These are phyloP conservation scores for Backusella liffmaniae DNA, from an alignment of 192 early-diverging fungal species.

Conservation along the genomic window DNA sequence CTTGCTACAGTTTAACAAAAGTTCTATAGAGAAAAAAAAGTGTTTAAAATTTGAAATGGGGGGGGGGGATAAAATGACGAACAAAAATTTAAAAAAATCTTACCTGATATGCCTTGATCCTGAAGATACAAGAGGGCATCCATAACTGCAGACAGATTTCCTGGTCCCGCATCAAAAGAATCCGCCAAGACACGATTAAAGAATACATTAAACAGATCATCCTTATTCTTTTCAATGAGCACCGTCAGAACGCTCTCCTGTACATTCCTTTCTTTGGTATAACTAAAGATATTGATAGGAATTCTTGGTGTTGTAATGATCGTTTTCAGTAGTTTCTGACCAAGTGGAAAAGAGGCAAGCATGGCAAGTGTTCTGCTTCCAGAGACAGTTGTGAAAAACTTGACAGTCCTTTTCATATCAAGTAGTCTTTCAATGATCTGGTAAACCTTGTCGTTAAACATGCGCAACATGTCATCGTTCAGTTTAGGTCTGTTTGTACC, in stretches of 20 bases:
- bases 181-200: neutral
- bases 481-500: neutral
- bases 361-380: constrained; percentile 8
- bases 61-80: neutral
- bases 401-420: neutral
- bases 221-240: neutral
- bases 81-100: neutral
- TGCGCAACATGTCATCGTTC: neutral
- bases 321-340: neutral
- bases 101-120: constrained; percentile 2
- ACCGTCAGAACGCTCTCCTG: constrained; percentile 3
- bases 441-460: neutral
- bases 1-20: neutral
- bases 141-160: neutral
- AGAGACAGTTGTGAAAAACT: neutral
- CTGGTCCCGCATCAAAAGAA: neutral
- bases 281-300: constrained; percentile 13
- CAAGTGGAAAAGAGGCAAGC: neutral
- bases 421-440: neutral
- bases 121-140: neutral
- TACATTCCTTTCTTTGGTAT: neutral
- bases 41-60: neutral
- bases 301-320: neutral
- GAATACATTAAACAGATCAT: neutral
- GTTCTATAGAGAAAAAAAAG: neutral